Conservation (phyloP, 371 early-diverging fungal genomes). For the Parasitella parasitica region DNA sequence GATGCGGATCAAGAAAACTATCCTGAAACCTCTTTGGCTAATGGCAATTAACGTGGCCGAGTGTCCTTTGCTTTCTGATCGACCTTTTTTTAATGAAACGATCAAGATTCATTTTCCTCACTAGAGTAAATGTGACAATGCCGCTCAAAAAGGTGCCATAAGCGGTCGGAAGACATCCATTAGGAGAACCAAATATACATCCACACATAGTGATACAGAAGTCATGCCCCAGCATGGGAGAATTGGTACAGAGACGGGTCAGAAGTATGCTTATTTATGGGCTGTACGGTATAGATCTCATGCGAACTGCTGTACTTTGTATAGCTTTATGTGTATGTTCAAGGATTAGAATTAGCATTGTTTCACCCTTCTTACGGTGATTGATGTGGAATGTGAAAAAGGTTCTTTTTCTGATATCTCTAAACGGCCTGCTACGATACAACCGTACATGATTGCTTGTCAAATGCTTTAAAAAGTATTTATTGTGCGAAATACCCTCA, state of each 20-base stretch:
- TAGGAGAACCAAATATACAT: constrained; percentile 29
- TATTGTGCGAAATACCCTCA: no score
- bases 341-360: no score
- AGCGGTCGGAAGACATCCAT: background rate
- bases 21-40: constrained; percentile 37
- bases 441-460: no score
- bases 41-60: constrained; percentile 37
- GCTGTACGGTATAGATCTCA: constrained; percentile 24
- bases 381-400: no score
- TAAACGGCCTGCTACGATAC: no score
- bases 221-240: constrained; percentile 38
- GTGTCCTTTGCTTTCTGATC: constrained; percentile 5
- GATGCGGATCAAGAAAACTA: constrained; percentile 35
- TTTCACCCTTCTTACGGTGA: no score
- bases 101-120: no score
- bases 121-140: background rate
- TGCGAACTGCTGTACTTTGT: no score
- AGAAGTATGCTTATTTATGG: background rate
- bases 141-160: constrained; percentile 23
- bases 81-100: background rate
- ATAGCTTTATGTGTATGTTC: no score
- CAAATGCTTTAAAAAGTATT: no score
- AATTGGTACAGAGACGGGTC: constrained; percentile 20
- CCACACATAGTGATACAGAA: constrained; percentile 27
- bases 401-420: no score